Evolutionary conservation across 1,284 basidiomycete genomes (phyloP), one percentile per base, ranked within the genome.

Genomic region (Ustilago vetiveriae): DNA sequence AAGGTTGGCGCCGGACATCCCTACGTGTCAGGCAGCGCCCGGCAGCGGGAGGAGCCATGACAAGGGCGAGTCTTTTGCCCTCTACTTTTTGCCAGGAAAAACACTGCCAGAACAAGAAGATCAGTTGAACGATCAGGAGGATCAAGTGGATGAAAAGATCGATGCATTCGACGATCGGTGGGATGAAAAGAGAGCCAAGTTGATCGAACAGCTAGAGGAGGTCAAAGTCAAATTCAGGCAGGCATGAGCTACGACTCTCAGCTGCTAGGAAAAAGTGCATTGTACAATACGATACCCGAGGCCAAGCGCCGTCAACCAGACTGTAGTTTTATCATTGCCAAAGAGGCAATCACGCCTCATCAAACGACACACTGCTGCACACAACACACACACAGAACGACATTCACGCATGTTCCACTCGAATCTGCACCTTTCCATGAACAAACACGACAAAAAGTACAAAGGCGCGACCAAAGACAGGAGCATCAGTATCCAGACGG

Each of bases 31-130:
- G 0, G 16, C 27, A 11, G 23, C 37, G 3, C 24, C 13, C 3
- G 23, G 23, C 7, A 49, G 27, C n/a, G n/a, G n/a, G 27, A 22
- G 6, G 13, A 17, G 9, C 5, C 33, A 42, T 2, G 38, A 35
- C 21, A 40, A 32, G 0, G 30, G 27, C 2, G 29, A 41, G 23
- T 52, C 33, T 22, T 27, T 62, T 1, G 8, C n/a, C n/a, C n/a
- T 71, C 13, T 71, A 71, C 27, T 71, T 59, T 22, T 36, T 66
- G 11, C 68, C 68, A 0, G 49, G 42, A 0, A 63, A 63, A 22
- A 58, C 59, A 11, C 26, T 62, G 2, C 62, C 57, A 1, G 45
- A 52, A 11, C 68, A 72, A 27, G 70, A 72, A 35, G 70, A 72
- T 14, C 4, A 16, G 19, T 27, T 68, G 29, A 67, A 72, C 35